These are phyloP conservation scores for Volvariella volvacea DNA, from an alignment of 1,284 basidiomycete genomes.

Conservation along the genomic window DNA sequence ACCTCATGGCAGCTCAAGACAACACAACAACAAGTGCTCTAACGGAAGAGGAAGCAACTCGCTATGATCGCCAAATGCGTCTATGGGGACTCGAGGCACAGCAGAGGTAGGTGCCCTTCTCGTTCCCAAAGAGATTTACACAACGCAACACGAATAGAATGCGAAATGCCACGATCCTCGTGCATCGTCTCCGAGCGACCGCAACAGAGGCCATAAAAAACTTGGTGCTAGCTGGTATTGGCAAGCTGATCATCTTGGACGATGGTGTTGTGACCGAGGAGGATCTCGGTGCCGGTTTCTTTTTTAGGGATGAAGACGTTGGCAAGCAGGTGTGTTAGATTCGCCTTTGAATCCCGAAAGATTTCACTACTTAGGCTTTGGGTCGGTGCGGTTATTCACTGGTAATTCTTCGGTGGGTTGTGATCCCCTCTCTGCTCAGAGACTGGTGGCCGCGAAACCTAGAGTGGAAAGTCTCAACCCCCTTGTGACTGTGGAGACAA, in stretches of 20 bases:
- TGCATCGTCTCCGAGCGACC: conserved; percentile 76
- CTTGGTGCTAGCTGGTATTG: conserved; percentile 74
- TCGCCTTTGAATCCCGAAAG: conserved; percentile 7
- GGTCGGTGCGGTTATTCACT: conserved; percentile 25
- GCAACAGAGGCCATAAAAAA: conserved; percentile 99
- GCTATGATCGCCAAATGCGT: conserved; percentile 97
- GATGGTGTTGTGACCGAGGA: conserved; percentile 56
- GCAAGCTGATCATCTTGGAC: conserved; percentile 66
- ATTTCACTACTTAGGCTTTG: neutral
- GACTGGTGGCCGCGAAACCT: conserved; percentile 76
- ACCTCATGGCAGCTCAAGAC: neutral
- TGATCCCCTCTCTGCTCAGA: conserved; percentile 38
- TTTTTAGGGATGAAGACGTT: conserved; percentile 90
- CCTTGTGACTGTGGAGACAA: conserved; percentile 74
- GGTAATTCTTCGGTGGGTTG: conserved; percentile 27
- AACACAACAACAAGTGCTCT: conserved; percentile 16
- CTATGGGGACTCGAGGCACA: conserved; percentile 98
- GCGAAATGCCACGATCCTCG: conserved; percentile 87
- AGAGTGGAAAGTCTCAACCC: conserved; percentile 90
- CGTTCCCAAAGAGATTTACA: conserved; percentile 4
- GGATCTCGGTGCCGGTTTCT: conserved; percentile 90
- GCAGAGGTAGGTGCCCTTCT: conserved; percentile 48
- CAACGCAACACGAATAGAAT: conserved; percentile 50
- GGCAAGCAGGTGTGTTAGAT: conserved; percentile 65
- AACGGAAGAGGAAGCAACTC: conserved; percentile 43